Evolutionary conservation across 805 yeast species (phyloP), one percentile per base, ranked within the genome.

Genomic region (Metschnikowia gruessii): DNA sequence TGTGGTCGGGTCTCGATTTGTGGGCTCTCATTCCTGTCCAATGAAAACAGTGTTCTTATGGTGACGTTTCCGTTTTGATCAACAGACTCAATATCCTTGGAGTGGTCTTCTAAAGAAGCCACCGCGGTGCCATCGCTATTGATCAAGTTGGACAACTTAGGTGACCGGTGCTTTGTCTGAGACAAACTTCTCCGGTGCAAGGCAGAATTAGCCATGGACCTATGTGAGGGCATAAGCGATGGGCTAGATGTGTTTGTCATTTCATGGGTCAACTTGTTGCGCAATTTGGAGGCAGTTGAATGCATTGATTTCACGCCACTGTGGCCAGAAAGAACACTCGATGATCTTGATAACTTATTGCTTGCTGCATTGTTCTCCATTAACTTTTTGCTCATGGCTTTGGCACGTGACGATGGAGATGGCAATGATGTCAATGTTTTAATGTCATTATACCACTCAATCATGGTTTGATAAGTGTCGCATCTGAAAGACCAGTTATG

Each of bases 401-500:
- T 68, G 1, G 83, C 75, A 59, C 87, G 74, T 12, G 83, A 75
- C 22, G 75, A 67, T 2, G 88, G 81, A n/a, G 78, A 77, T 17
- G 83, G 71, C 48, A 85, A 71, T 13, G 75, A 66, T 2, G 94
- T 85, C 55, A 90, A 72, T 39, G 72, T 73, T 61, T 83, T 82
- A 54, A 92, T 74, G 60, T 87, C 95, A 54, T 79, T 79, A 65
- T 79, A 87, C 99, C 99, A 92, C 33, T 74, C 76, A 63, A 84
- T 80, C 92, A 90, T 87, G 28, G 77, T 65, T 35, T 83, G 85
- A 57, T 85, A 86, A 40, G 85, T 79, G 59, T 87, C 94, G n/a
- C 95, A 84, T 54, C 95, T 77, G 71, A 92, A 91, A n/a, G 91
- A 94, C 88, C 94, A 89, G 58, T 89, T 90, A 68, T 91, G 97